These are phyloP conservation scores for Sicyos edulis DNA, from an alignment of 306 rosid genomes.

Conservation along the genomic window DNA sequence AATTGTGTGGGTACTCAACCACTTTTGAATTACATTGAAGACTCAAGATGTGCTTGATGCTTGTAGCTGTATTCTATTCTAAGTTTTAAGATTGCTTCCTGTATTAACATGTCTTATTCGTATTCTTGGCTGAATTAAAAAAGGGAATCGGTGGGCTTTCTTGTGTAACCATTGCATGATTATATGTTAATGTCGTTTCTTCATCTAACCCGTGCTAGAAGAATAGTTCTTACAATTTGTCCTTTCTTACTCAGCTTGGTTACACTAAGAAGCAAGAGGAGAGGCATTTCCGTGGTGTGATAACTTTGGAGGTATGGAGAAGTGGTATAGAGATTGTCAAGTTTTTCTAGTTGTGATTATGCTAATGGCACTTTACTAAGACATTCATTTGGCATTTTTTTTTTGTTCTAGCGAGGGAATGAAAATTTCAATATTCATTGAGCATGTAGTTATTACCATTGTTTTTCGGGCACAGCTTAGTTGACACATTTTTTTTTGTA, in stretches of 20 bases:
- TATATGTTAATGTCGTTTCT: background rate
- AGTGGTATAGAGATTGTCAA: background rate
- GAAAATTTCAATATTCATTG: background rate
- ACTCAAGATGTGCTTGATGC: background rate
- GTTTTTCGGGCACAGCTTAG: no score
- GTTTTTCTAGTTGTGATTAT: constrained; percentile 5
- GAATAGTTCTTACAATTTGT: constrained; percentile 18
- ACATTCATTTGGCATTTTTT: constrained; percentile 17
- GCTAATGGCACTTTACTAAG: background rate
- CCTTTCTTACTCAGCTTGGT: constrained; percentile 65
- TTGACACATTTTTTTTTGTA: no score
- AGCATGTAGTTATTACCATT: no score
- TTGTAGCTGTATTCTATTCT: background rate
- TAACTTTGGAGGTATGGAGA: constrained; percentile 76
- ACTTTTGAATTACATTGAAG: background rate
- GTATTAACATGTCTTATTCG: constrained; percentile 4
- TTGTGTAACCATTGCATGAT: background rate
- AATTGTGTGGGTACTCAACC: constrained; percentile 3
- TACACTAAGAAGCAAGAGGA: constrained; percentile 95
- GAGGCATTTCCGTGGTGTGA: constrained; percentile 87
- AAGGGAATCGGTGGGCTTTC: background rate
- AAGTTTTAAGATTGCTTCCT: background rate
- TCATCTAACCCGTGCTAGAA: background rate
- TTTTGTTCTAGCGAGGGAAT: constrained; percentile 39
- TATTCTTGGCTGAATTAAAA: background rate